A percentile compares a stretch with the other conserved stretches of the same genome.
These are phyloP conservation scores for Gossypium australe DNA, from an alignment of 345 rosid genomes.

Conservation along the genomic window DNA sequence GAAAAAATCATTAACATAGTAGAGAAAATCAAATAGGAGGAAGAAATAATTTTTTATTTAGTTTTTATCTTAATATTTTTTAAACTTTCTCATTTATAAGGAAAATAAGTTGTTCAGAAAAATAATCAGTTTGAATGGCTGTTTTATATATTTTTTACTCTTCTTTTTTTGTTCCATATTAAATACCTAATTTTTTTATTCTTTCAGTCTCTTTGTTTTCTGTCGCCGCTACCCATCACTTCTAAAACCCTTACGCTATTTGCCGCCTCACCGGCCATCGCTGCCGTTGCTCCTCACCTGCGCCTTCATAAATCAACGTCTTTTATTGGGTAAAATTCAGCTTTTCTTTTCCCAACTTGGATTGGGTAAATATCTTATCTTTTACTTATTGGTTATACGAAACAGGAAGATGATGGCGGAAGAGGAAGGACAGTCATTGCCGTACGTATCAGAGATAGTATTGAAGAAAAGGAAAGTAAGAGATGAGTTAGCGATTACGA, in stretches of 20 bases:
- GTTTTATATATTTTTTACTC: background rate
- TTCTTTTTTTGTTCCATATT: background rate
- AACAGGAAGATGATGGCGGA: slow-evolving; percentile 39
- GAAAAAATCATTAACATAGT: too few relatives aligned
- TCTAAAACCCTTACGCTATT: background rate
- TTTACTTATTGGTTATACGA: background rate
- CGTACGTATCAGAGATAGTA: slow-evolving; percentile 61
- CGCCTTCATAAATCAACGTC: background rate
- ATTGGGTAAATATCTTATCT: background rate
- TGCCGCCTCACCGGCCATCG: background rate
- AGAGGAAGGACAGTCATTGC: slow-evolving; percentile 42
- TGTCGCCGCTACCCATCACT: background rate
- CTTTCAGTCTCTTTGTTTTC: background rate
- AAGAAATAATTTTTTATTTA: too few relatives aligned
- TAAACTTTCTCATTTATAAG: too few relatives aligned
- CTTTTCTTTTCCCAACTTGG: background rate
- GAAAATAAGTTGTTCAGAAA: too few relatives aligned
- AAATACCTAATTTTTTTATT: background rate
- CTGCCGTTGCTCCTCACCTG: background rate
- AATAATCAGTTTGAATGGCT: too few relatives aligned
- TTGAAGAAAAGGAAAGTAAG: slow-evolving; percentile 85
- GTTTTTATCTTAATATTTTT: too few relatives aligned
- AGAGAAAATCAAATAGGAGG: too few relatives aligned
- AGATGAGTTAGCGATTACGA: slow-evolving; percentile 61
- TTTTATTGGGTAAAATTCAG: background rate